Percentiles rank a stretch among this genome's conserved stretches.
Evolutionary conservation across 345 rosid species (phyloP).

Genomic region (Linum lewisii): DNA sequence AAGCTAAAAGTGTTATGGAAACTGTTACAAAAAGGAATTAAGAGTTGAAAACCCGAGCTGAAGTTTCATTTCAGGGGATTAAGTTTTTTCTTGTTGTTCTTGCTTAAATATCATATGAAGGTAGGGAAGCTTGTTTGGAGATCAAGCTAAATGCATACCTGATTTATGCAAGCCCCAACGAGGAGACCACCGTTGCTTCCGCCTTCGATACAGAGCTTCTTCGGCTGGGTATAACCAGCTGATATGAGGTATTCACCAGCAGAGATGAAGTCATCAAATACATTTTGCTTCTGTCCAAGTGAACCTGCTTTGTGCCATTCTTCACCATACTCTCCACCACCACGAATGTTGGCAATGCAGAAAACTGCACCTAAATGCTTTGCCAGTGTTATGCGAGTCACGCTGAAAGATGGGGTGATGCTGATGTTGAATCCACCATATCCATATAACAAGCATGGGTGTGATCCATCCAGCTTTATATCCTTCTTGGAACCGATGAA

Average conservation of each 20-base stretch:
- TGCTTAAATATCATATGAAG: too few species aligned
- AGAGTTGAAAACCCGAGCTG: too few species aligned
- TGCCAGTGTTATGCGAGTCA: conserved; percentile 53
- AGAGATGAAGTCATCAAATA: conserved; percentile 85
- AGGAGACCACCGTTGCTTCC: conserved; percentile 95
- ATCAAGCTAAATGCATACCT: conserved; percentile 31
- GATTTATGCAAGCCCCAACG: conserved; percentile 89
- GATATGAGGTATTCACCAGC: conserved; percentile 68
- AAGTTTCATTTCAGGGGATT: too few species aligned
- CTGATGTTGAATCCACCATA: conserved; percentile 84
- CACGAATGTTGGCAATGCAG: conserved; percentile 85
- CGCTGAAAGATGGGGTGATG: conserved; percentile 65
- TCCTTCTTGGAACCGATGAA: conserved; percentile 62
- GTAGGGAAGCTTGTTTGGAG: too few species aligned
- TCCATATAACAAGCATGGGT: conserved; percentile 81
- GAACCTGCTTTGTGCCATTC: conserved; percentile 94
- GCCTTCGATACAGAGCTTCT: conserved; percentile 86
- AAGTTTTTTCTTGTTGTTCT: too few species aligned
- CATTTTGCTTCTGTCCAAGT: conserved; percentile 67
- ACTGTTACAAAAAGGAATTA: too few species aligned
- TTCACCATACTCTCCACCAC: conserved; percentile 98
- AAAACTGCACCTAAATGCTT: conserved; percentile 69
- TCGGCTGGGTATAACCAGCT: conserved; percentile 67
- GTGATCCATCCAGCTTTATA: conserved; percentile 62
- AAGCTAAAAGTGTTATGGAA: too few species aligned